Base-by-base conservation (phyloP, 106 monocot genomes). In the Agapanthus africanus region DNA sequence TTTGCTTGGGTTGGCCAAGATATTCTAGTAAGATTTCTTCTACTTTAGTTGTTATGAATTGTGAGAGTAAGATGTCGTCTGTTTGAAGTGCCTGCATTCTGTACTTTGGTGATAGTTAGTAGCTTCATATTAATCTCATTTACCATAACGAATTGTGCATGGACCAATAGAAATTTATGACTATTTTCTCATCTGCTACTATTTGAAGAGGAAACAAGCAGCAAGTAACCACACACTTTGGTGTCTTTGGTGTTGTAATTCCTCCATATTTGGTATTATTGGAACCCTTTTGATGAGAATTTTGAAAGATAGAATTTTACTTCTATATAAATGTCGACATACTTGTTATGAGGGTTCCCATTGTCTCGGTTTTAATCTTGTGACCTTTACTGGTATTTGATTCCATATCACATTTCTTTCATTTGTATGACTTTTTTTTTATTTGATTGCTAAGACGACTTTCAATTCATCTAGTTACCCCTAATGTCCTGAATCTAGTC, bases 1-100 rank as follows among this genome's bases (percentile, higher is more conserved):
- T 87, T 81, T 74, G 92, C 92, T 10, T 99, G 97, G 97, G 85
- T 99, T 40, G 89, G 97, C 33, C 97, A 99, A 80, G 97, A 99
- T 90, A 99, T 99, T 40, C 85, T 97, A 65, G 95, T 97, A 89
- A 86, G n/a, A n/a, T 21, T 38, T 37, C 39, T 21, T 64, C 64
- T 36, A 4, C 10, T 38, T 23, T 64, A 38, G n/a, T 64, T 64
- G 15, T 64, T 35, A 34, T n/a, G n/a, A n/a, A n/a, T n/a, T n/a
- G n/a, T 19, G 15, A 16, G 18, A 61, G 56, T 28, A 56, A 61
- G 7, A 35, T 61, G 33, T 61, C 60, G 13, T 33, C 1, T 59
- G 33, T n/a, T n/a, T n/a, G n/a, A n/a, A n/a, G n/a, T n/a, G n/a
- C n/a, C n/a, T n/a, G n/a, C n/a, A n/a, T n/a, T n/a, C n/a, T n/a